phyloP scores from a whole-genome alignment of 306 rosid genomes.

The Ceratonia siliqua region DNA sequence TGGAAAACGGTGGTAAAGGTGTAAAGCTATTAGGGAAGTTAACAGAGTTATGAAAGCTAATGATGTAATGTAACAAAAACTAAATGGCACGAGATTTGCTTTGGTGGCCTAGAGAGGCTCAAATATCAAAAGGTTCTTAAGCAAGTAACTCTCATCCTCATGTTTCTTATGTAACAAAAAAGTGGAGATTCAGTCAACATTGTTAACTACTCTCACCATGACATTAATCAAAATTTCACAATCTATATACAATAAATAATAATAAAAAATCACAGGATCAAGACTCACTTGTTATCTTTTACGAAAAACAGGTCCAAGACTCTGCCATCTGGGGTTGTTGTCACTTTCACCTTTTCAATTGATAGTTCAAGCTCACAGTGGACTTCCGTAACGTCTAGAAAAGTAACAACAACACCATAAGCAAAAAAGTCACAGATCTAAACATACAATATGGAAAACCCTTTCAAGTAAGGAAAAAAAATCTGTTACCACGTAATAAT shows the following conservation, averaged over 20 bases:
- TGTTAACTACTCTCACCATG: background rate
- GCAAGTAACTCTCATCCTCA: background rate
- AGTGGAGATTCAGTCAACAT: slow-evolving; percentile 2
- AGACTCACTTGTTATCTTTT: slow-evolving; percentile 64
- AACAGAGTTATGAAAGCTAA: background rate
- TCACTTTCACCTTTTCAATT: slow-evolving; percentile 68
- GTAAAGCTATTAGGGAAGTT: background rate
- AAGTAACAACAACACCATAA: background rate
- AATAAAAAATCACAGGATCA: background rate
- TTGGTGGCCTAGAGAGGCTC: background rate
- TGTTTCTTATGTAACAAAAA: background rate
- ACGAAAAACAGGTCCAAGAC: slow-evolving; percentile 78
- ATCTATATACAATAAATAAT: background rate
- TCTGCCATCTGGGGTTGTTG: slow-evolving; percentile 72
- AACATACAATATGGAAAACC: background rate
- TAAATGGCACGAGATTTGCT: background rate
- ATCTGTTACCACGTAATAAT: slow-evolving; percentile 55
- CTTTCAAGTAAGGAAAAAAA: background rate
- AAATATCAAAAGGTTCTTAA: slow-evolving; percentile 7
- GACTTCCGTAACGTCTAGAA: slow-evolving; percentile 60
- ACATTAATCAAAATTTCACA: background rate
- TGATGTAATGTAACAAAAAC: background rate
- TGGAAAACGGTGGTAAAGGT: background rate
- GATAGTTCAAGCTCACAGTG: slow-evolving; percentile 73
- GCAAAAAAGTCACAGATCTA: slow-evolving; percentile 17